Percentiles rank a stretch among this genome's conserved stretches.
Conservation (phyloP, 352 stramenopile genomes). For the Globisporangium iwayamae region DNA sequence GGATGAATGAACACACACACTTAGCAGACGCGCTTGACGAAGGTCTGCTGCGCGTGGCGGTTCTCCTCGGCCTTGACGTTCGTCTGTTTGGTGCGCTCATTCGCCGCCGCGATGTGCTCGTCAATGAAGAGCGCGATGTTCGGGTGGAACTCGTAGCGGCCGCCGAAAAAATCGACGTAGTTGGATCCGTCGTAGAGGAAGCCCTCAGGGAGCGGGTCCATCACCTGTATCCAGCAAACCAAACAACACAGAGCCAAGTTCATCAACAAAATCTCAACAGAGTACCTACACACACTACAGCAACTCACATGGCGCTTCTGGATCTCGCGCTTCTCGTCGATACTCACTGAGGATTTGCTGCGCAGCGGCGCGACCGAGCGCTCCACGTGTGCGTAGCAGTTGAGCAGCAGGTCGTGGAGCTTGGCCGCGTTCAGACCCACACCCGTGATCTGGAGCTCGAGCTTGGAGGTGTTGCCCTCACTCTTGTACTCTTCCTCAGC, state of each 20-base stretch:
- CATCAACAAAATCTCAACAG: not conserved
- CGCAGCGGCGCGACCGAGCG: constrained; percentile 31
- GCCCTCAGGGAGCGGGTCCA: constrained; percentile 64
- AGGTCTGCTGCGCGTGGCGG: constrained; percentile 39
- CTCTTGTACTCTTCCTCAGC: too few species aligned
- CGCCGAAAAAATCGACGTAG: constrained; percentile 75
- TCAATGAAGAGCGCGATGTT: constrained; percentile 68
- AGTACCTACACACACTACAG: not conserved
- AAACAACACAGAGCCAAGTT: not conserved
- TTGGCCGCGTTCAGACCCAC: constrained; percentile 33
- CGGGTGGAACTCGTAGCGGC: constrained; percentile 71
- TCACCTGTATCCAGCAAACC: constrained; percentile 27
- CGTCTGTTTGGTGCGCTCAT: constrained; percentile 34
- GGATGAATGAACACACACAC: not conserved
- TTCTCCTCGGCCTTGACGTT: constrained; percentile 53
- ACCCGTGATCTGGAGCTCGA: constrained; percentile 53
- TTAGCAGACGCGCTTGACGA: constrained; percentile 25
- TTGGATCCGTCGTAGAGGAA: constrained; percentile 69
- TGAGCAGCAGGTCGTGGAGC: constrained; percentile 49
- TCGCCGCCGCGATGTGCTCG: constrained; percentile 41
- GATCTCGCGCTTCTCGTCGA: constrained; percentile 67
- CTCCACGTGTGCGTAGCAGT: constrained; percentile 53
- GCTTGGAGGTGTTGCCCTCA: not conserved
- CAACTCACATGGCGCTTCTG: constrained; percentile 63
- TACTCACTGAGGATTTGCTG: constrained; percentile 35